Percentiles rank a stretch among this genome's conserved stretches.
Conservation (phyloP, 2,329 filamentous ascomycete genomes). For the Xylaria multiplex region DNA sequence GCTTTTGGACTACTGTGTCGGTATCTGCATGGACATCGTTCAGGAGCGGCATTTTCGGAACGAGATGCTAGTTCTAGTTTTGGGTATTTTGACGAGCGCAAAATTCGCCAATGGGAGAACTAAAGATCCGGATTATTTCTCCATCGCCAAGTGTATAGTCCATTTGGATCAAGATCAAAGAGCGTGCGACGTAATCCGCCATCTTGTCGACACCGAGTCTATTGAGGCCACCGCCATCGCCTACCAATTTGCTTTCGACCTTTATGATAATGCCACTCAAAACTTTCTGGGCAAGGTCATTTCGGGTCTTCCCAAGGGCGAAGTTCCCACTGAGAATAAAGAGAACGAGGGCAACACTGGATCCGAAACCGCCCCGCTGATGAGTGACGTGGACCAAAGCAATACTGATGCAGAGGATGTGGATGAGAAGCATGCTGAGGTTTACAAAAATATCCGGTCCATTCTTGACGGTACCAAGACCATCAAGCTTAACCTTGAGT, state of each 20-base stretch:
- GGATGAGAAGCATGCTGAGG: conserved; percentile 64
- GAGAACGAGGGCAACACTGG: conserved; percentile 61
- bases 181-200: conserved; percentile 84
- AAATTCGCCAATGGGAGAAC: conserved; percentile 74
- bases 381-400: conserved; percentile 60
- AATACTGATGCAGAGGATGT: conserved; percentile 62
- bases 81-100: conserved; percentile 79
- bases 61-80: conserved; percentile 87
- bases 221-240: conserved; percentile 82
- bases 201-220: conserved; percentile 83
- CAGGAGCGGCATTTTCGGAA: conserved; percentile 88
- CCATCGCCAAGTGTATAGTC: conserved; percentile 96
- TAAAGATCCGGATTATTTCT: conserved; percentile 90
- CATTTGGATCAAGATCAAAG: conserved; percentile 91
- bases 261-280: conserved; percentile 98
- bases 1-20: conserved; percentile 93
- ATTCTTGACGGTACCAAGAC: conserved; percentile 90
- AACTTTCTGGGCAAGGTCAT: conserved; percentile 94
- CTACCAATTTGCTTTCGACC: conserved; percentile 97
- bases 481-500: conserved; percentile 94
- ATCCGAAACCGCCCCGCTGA: conserved; percentile 60
- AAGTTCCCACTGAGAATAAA: conserved; percentile 54
- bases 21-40: conserved; percentile 97
- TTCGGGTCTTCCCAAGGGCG: conserved; percentile 74
- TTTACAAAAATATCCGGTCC: conserved; percentile 71